phyloP scores from a whole-genome alignment of 2,329 filamentous ascomycete genomes.

The Pyrenochaeta sp. region DNA sequence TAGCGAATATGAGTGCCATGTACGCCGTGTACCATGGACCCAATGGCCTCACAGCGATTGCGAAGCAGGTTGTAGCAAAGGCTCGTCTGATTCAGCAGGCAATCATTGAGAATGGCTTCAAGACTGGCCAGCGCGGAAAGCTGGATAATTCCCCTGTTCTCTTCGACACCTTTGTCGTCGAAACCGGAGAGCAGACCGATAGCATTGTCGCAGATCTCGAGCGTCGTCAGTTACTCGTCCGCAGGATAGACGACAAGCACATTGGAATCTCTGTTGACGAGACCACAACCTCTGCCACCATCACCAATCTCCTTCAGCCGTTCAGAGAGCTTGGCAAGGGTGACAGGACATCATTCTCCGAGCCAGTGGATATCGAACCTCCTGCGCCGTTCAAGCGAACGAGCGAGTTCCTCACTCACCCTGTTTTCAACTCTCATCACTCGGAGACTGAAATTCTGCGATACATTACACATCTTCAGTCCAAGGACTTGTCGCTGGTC shows the following conservation, averaged over 20 bases:
- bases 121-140: constrained; percentile 66
- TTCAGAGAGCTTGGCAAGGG: constrained; percentile 58
- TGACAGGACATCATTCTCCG: constrained; percentile 14
- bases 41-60: constrained; percentile 80
- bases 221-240: constrained; percentile 66
- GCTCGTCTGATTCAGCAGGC: constrained; percentile 73
- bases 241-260: constrained; percentile 65
- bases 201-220: constrained; percentile 61
- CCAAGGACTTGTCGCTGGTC: constrained; percentile 90
- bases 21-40: constrained; percentile 96
- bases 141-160: constrained; percentile 64
- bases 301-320: constrained; percentile 64
- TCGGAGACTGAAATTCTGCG: constrained; percentile 93
- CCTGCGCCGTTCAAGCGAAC: constrained; percentile 68
- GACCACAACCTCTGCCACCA: constrained; percentile 65
- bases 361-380: constrained; percentile 49
- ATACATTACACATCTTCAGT: constrained; percentile 92
- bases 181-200: constrained; percentile 58
- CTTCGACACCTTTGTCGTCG: constrained; percentile 82
- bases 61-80: constrained; percentile 75
- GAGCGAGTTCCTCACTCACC: constrained; percentile 81
- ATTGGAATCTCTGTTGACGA: constrained; percentile 83
- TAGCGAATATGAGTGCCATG: constrained; percentile 95
- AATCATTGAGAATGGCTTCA: constrained; percentile 68
- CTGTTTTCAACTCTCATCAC: constrained; percentile 93